Conservation (phyloP, 805 yeast species). For the Tetrapisispora arboricola region DNA sequence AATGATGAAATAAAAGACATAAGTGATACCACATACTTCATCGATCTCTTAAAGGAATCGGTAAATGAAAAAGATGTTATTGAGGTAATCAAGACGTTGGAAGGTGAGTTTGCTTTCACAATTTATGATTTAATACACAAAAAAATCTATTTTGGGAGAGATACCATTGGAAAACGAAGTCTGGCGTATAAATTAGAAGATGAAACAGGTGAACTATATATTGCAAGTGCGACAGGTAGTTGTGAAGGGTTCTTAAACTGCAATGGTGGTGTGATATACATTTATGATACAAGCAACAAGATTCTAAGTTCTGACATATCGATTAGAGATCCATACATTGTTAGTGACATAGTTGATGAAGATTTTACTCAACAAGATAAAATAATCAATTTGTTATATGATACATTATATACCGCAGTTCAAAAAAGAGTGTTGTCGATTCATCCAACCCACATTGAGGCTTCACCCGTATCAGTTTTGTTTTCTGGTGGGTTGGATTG, state of each 20-base stretch:
- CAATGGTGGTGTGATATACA: conserved; percentile 39
- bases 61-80: conserved; percentile 30
- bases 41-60: conserved; percentile 25
- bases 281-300: conserved; percentile 27
- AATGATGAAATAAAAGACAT: conserved; percentile 38
- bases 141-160: conserved; percentile 69
- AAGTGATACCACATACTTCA: conserved; percentile 58
- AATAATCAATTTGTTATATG: conserved; percentile 18
- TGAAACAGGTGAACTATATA: conserved; percentile 29
- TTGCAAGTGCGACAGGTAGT: conserved; percentile 36
- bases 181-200: conserved; percentile 36
- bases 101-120: conserved; percentile 78
- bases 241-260: conserved; percentile 41
- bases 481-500: conserved; percentile 97
- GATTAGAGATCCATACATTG: conserved; percentile 12
- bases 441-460: conserved; percentile 40
- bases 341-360: conserved; percentile 17
- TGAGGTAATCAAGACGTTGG: conserved; percentile 34
- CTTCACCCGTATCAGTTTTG: conserved; percentile 44
- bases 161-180: conserved; percentile 71
- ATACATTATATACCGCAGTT: conserved; percentile 32
- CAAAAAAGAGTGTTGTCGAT: conserved; percentile 47
- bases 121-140: conserved; percentile 34
- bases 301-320: conserved; percentile 11
- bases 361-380: conserved; percentile 5